Conservation (phyloP, 257 asterid genomes). For the Solanum boliviense region DNA sequence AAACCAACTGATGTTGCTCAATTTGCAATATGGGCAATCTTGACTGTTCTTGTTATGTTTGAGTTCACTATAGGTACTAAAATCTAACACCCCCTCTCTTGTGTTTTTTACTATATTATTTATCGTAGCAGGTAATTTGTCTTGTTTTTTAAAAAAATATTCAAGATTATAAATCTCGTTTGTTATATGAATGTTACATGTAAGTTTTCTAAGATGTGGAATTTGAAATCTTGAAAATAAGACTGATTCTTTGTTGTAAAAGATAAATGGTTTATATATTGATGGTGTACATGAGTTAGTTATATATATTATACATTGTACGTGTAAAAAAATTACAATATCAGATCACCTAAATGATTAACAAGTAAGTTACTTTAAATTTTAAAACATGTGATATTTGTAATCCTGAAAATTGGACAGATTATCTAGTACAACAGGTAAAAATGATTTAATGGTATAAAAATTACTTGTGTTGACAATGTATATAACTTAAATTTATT, state of each 20-base stretch:
- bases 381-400: neutral
- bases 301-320: neutral
- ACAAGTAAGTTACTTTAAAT: neutral
- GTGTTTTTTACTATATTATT: neutral
- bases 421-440: neutral
- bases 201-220: neutral
- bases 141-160: neutral
- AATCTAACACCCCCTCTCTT: neutral
- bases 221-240: neutral
- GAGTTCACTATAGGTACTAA: slow-evolving; percentile 33
- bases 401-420: neutral
- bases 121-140: neutral
- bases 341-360: neutral
- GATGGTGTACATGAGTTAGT: neutral
- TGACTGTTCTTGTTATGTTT: slow-evolving; percentile 41
- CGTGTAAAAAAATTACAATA: neutral
- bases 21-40: slow-evolving; percentile 41
- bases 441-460: neutral
- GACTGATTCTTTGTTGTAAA: neutral
- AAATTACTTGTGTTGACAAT: neutral
- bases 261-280: neutral
- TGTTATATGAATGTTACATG: neutral
- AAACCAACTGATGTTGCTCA: slow-evolving; percentile 24
- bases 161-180: neutral
- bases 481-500: neutral